phyloP scores from a whole-genome alignment of 164 flowering plant genomes.

The Stephania cephalantha region DNA sequence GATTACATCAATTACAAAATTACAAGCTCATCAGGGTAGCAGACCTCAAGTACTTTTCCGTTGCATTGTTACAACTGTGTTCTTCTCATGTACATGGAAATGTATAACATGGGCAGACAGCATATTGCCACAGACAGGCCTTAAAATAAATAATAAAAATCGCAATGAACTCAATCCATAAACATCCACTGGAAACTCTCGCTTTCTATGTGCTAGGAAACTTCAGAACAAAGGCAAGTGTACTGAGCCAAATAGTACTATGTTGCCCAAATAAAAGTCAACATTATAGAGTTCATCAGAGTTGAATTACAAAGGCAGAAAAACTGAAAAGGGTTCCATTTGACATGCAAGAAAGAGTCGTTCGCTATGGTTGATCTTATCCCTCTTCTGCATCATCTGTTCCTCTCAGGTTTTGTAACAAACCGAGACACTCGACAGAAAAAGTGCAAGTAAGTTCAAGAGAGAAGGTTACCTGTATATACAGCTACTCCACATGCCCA shows the following conservation, averaged over 20 bases:
- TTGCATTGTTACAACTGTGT: too few species aligned
- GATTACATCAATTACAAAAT: neutral
- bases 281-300: neutral
- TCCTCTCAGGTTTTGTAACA: too few species aligned
- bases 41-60: neutral
- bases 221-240: neutral
- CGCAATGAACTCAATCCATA: neutral
- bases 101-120: neutral
- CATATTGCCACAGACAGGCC: neutral
- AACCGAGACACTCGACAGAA: neutral
- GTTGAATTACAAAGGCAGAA: neutral
- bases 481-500: slow-evolving; percentile 99
- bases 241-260: neutral
- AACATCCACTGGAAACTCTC: neutral
- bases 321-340: neutral
- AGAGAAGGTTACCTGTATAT: slow-evolving; percentile 70
- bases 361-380: neutral
- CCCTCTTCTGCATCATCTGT: neutral
- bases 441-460: neutral
- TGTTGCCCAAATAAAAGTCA: neutral
- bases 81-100: too few species aligned
- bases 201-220: neutral
- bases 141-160: too few species aligned
- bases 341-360: neutral
- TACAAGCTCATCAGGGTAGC: neutral